Conservation (phyloP, 768 basidiomycete species). For the Lyophyllum shimeji region DNA sequence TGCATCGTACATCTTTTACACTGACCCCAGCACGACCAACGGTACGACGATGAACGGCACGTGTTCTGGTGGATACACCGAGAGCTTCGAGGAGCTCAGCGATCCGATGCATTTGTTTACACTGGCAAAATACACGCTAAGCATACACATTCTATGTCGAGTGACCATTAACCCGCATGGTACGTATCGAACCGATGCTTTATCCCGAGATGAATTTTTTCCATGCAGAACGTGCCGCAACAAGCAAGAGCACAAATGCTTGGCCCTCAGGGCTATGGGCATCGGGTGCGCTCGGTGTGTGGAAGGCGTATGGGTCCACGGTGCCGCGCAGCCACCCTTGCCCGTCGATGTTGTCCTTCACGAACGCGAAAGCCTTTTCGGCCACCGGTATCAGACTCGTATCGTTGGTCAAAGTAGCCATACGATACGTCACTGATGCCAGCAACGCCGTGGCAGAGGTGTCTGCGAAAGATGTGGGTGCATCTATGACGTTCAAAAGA, state of each 20-base stretch:
- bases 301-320: constrained; percentile 53
- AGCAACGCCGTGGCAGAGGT: constrained; percentile 56
- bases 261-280: constrained; percentile 56
- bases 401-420: constrained; percentile 42
- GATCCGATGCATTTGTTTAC: background rate
- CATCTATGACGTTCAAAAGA: constrained; percentile 53
- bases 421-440: constrained; percentile 55
- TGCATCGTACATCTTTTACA: too few relatives aligned
- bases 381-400: constrained; percentile 38
- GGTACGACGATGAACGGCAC: too few relatives aligned
- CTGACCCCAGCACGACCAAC: too few relatives aligned
- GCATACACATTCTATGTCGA: background rate
- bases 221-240: constrained; percentile 35
- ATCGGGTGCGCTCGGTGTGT: constrained; percentile 32
- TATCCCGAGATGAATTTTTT: background rate
- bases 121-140: background rate
- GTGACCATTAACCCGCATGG: background rate
- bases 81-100: too few relatives aligned
- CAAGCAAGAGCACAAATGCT: constrained; percentile 55
- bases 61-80: too few relatives aligned
- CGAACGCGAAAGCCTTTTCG: constrained; percentile 35
- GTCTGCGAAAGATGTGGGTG: constrained; percentile 51
- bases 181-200: background rate
- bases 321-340: constrained; percentile 45
- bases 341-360: constrained; percentile 35